Percentiles rank a stretch among this genome's conserved stretches.
Conservation (phyloP, 352 stramenopile species). For the Phytophthora ramorum region DNA sequence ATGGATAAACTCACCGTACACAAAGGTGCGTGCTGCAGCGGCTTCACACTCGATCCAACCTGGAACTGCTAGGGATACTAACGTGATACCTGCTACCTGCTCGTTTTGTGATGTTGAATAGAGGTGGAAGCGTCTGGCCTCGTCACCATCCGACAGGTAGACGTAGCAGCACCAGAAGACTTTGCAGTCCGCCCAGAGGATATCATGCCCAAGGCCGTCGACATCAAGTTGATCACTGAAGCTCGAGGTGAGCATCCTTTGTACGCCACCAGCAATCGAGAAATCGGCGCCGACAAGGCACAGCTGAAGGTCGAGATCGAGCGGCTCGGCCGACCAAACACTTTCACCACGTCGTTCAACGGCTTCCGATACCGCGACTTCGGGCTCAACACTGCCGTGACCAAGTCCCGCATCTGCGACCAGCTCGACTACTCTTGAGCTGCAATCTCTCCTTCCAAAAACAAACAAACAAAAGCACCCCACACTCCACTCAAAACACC, state of each 20-base stretch:
- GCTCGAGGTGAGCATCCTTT: conserved; percentile 68
- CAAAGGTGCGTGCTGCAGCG: conserved; percentile 48
- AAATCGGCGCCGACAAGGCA: conserved; percentile 79
- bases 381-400: conserved; percentile 81
- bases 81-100: conserved; percentile 1
- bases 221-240: conserved; percentile 70
- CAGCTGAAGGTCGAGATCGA: conserved; percentile 78
- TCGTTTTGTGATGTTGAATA: conserved; percentile 24
- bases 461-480: conserved; percentile 9
- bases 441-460: conserved; percentile 6
- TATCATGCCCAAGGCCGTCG: conserved; percentile 54
- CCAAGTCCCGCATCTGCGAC: conserved; percentile 82
- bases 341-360: conserved; percentile 87
- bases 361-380: conserved; percentile 87
- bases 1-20: conserved; percentile 79
- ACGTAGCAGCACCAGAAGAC: conserved; percentile 63
- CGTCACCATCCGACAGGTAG: conserved; percentile 58
- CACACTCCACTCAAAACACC: neutral
- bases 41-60: neutral
- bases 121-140: conserved; percentile 64
- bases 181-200: conserved; percentile 60
- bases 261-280: conserved; percentile 76
- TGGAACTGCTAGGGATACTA: neutral
- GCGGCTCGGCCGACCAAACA: conserved; percentile 68
- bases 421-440: conserved; percentile 69